Base-by-base conservation (phyloP, 2,329 filamentous ascomycete genomes). In the Sarocladium oryzae region DNA sequence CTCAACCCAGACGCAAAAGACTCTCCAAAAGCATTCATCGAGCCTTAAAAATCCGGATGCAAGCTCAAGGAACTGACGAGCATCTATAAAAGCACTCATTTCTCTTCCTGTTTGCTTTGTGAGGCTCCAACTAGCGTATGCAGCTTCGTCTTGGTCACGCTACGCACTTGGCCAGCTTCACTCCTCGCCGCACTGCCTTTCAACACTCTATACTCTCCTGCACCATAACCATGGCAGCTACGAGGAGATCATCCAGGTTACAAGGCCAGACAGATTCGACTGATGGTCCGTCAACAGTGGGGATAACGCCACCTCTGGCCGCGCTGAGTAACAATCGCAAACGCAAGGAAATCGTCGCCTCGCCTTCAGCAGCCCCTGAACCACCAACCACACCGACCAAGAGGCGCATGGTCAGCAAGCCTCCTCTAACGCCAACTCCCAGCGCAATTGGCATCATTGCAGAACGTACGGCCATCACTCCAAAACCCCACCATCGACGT, bases 391-490 rank as follows among this genome's bases (percentile, higher is more conserved):
- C 65, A 32, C 63, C 64, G 13, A 57, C 61, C 10, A 69, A 61
- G 60, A 66, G 64, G 57, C 62, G 63, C 51, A 55, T 56, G 21
- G 56, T 59, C 50, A 51, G 57, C 7, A 62, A 62, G 24, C 67
- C 68, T 13, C 73, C 74, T 16, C 59, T 64, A 21, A 78, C 76
- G 4, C 74, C 75, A 1, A 76, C 74, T 1, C 72, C 75, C n/a
- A 69, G 66, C 54, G 69, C 67, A 38, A 69, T 67, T 11, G 65
- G 63, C 24, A 64, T 74, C 48, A 71, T 75, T 9, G 64, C 65
- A 33, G 54, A 61, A 36, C 57, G 66, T 8, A 57, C 54, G 4
- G 24, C 28, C 28, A 15, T 30, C 4, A 61, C 60, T 13, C 63
- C 62, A 38, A 75, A 70, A 51, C 69, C 71, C 40, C 69, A 62